Evolutionary conservation across 768 basidiomycete genomes (phyloP).

Genomic region (Tulasnella sp.): DNA sequence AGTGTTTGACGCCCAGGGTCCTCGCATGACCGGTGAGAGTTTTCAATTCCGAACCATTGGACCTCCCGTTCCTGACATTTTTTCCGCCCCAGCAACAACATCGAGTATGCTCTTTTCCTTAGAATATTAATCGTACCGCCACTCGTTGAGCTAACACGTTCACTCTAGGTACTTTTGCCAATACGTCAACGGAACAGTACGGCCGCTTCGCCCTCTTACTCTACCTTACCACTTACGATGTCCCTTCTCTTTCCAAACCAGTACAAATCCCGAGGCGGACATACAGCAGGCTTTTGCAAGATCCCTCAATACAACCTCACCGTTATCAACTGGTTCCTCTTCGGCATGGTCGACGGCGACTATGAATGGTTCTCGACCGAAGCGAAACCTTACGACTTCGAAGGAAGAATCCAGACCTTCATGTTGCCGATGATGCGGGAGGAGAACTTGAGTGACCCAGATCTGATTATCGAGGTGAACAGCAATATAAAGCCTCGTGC

Average conservation of each 20-base stretch:
- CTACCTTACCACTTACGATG: not conserved
- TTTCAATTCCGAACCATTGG: not conserved
- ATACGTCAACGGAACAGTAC: slow-evolving; percentile 2
- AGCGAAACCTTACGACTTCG: not conserved
- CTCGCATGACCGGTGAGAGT: slow-evolving; percentile 13
- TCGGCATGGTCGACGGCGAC: slow-evolving; percentile 19
- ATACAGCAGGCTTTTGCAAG: slow-evolving; percentile 6
- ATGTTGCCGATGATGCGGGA: slow-evolving; percentile 16
- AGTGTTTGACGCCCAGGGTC: not conserved
- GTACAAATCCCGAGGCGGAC: slow-evolving; percentile 7
- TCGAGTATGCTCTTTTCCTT: not conserved
- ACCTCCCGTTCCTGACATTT: not conserved
- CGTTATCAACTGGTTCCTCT: slow-evolving; percentile 11
- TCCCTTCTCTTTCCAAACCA: not conserved
- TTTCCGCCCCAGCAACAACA: not conserved
- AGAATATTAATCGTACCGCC: too few relatives aligned
- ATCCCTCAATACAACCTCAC: slow-evolving; percentile 18
- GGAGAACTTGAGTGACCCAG: not conserved
- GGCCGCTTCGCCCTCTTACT: not conserved
- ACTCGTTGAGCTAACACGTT: not conserved
- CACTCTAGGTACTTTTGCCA: slow-evolving; percentile 1
- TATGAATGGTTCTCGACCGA: slow-evolving; percentile 5
- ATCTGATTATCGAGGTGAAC: slow-evolving; percentile 15
- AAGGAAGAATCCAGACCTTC: not conserved
- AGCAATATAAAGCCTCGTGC: not conserved